Percentiles rank a stretch among this genome's conserved stretches.
Evolutionary conservation across 768 basidiomycete genomes (phyloP).

Genomic region (Coprinopsis marcescibilis): DNA sequence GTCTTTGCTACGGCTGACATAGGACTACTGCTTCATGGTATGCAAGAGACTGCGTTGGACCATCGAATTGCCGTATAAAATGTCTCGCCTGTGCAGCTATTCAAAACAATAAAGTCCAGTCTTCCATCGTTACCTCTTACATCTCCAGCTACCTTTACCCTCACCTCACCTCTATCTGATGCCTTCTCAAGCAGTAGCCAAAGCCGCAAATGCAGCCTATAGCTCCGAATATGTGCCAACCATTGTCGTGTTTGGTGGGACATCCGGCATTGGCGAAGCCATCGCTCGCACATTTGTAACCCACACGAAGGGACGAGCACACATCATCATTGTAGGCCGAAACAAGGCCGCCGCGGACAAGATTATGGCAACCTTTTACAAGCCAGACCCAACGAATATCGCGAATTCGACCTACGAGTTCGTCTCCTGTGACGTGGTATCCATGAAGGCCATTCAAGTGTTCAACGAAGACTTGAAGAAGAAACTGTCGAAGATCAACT

Average conservation of each 20-base stretch:
- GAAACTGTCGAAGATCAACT: slow-evolving; percentile 44
- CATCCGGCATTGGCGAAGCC: slow-evolving; percentile 43
- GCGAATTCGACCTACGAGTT: slow-evolving; percentile 33
- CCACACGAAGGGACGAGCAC: slow-evolving; percentile 42
- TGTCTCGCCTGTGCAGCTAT: too few species aligned
- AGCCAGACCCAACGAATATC: not conserved
- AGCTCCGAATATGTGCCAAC: slow-evolving; percentile 21
- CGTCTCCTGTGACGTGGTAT: slow-evolving; percentile 44
- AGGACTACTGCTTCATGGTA: too few species aligned
- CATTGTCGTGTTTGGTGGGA: slow-evolving; percentile 40
- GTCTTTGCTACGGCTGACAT: too few species aligned
- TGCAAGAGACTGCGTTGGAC: too few species aligned
- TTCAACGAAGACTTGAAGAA: slow-evolving; percentile 23
- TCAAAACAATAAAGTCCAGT: too few species aligned
- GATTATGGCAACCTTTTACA: slow-evolving; percentile 38
- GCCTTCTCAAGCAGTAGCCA: too few species aligned
- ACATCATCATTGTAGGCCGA: slow-evolving; percentile 49
- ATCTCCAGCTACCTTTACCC: too few species aligned
- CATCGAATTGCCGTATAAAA: too few species aligned
- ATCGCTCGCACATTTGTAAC: slow-evolving; percentile 41
- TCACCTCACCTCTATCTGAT: too few species aligned
- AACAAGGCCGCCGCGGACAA: slow-evolving; percentile 42
- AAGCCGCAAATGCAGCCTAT: slow-evolving; percentile 31
- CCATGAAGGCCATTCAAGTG: slow-evolving; percentile 43
- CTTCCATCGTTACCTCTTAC: too few species aligned